Evolutionary conservation across 345 rosid genomes (phyloP).

Genomic region (Corchorus capsularis): DNA sequence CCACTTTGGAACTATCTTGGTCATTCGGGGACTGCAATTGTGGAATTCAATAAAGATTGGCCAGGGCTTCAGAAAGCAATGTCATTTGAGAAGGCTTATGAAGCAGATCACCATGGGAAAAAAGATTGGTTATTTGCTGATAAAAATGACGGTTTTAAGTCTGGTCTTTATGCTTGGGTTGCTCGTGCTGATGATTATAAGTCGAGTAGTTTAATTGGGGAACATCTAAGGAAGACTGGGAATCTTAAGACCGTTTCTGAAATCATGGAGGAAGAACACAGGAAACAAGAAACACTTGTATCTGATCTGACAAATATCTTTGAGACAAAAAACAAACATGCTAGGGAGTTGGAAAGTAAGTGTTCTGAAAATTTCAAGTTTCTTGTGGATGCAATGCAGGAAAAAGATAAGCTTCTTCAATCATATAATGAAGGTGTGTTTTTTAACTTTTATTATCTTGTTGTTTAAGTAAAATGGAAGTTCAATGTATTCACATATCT

Average conservation of each 20-base stretch:
- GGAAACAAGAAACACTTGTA: slow-evolving; percentile 72
- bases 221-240: slow-evolving; percentile 68
- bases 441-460: slow-evolving; percentile 1
- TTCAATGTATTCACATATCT: not conserved
- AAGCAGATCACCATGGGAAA: slow-evolving; percentile 79
- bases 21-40: slow-evolving; percentile 83
- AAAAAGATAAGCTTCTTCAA: slow-evolving; percentile 79
- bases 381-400: slow-evolving; percentile 52
- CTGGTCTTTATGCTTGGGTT: slow-evolving; percentile 88
- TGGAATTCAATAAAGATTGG: slow-evolving; percentile 92
- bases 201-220: slow-evolving; percentile 63
- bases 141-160: slow-evolving; percentile 33
- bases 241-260: slow-evolving; percentile 77
- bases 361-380: slow-evolving; percentile 54
- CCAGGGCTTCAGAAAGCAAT: slow-evolving; percentile 88
- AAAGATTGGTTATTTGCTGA: slow-evolving; percentile 53
- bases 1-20: slow-evolving; percentile 86
- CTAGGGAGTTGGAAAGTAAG: slow-evolving; percentile 58
- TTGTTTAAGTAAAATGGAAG: not conserved
- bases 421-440: slow-evolving; percentile 74
- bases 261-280: slow-evolving; percentile 82
- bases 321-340: slow-evolving; percentile 53
- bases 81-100: slow-evolving; percentile 82
- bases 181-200: slow-evolving; percentile 86
- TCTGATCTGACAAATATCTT: slow-evolving; percentile 52